Evolutionary conservation across 371 early-diverging fungal species (phyloP).

Genomic region (Mortierella sp.): DNA sequence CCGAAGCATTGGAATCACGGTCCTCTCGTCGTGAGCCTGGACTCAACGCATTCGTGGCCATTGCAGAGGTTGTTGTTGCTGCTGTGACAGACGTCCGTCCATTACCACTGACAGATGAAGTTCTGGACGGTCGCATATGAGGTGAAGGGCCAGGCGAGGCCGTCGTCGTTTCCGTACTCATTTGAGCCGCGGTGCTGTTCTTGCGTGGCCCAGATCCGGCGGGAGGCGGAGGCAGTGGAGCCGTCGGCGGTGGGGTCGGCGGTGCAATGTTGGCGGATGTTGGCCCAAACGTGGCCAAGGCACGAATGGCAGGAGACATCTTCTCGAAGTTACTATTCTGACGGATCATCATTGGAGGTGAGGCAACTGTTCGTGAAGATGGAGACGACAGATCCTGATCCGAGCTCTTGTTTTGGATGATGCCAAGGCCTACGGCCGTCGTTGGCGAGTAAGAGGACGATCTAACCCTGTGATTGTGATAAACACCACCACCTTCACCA

Average conservation of each 20-base stretch:
- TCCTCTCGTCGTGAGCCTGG: constrained; percentile 20
- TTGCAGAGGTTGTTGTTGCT: not conserved
- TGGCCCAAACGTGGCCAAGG: constrained; percentile 11
- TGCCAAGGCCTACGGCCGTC: constrained; percentile 23
- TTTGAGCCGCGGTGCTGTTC: constrained; percentile 8
- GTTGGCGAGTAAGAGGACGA: not conserved
- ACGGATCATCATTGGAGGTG: constrained; percentile 6
- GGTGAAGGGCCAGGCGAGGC: constrained; percentile 22
- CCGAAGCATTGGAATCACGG: constrained; percentile 30
- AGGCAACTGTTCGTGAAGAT: no score
- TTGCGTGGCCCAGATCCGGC: constrained; percentile 3
- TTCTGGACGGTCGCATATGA: constrained; percentile 20
- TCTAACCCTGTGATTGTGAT: no score
- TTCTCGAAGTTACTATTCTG: constrained; percentile 19
- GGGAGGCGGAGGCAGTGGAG: constrained; percentile 38
- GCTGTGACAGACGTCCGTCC: not conserved
- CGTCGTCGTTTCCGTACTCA: no score
- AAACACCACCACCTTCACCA: no score
- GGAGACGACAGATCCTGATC: constrained; percentile 24
- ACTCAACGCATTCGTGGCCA: not conserved
- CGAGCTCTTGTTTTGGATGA: constrained; percentile 32
- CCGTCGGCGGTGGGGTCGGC: constrained; percentile 37
- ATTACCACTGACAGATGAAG: not conserved
- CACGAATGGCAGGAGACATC: constrained; percentile 30
- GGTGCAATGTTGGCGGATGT: constrained; percentile 13